Conservation (phyloP, 2,329 filamentous ascomycete genomes). For the Phaeosphaeriaceae sp. region DNA sequence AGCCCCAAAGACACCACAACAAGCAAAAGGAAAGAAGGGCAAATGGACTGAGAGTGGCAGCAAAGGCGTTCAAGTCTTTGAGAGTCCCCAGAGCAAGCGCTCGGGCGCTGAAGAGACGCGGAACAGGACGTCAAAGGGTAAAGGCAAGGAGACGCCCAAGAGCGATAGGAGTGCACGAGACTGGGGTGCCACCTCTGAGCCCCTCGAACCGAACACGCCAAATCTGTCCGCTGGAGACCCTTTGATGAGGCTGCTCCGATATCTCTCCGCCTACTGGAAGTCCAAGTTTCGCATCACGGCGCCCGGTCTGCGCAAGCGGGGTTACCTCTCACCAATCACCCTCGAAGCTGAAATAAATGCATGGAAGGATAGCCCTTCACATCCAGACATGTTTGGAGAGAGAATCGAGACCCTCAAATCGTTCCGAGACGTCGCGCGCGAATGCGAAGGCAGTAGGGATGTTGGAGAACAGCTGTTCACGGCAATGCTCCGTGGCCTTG, state of each 20-base stretch:
- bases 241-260: constrained; percentile 75
- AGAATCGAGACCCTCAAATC: constrained; percentile 69
- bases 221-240: constrained; percentile 87
- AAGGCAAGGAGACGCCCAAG: constrained; percentile 48
- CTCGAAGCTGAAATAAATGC: constrained; percentile 77
- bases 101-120: constrained; percentile 9
- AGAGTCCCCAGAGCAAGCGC: constrained; percentile 28
- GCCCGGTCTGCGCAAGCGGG: constrained; percentile 84
- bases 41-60: constrained; percentile 53
- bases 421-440: constrained; percentile 72
- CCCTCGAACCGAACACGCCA: constrained; percentile 71
- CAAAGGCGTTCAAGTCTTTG: constrained; percentile 41
- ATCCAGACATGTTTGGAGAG: constrained; percentile 77
- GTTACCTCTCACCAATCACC: constrained; percentile 80
- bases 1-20: constrained; percentile 72
- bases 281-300: constrained; percentile 78
- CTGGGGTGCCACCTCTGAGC: constrained; percentile 74
- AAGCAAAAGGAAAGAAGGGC: constrained; percentile 21
- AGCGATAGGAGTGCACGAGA: constrained; percentile 63
- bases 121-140: constrained; percentile 16
- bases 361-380: constrained; percentile 68
- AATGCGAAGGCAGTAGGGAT: constrained; percentile 82
- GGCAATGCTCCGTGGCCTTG: constrained; percentile 78
- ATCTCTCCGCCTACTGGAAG: constrained; percentile 86
- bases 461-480: constrained; percentile 90